These are phyloP conservation scores for Salix arbutifolia DNA, from an alignment of 345 rosid genomes.

Conservation along the genomic window DNA sequence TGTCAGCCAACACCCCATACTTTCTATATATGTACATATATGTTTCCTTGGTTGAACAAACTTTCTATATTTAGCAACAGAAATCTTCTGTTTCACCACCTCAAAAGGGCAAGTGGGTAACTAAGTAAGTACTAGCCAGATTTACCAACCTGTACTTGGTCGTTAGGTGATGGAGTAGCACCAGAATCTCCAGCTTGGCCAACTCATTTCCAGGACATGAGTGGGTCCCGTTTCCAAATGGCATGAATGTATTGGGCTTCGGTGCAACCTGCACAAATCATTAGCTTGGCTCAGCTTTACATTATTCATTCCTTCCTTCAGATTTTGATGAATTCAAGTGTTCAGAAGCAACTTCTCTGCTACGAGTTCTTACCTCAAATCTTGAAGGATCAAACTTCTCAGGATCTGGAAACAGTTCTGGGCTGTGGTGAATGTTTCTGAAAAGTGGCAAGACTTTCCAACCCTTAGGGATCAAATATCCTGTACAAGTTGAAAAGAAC, in stretches of 20 bases:
- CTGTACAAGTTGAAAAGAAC: constrained; percentile 9
- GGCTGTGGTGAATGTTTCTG: constrained; percentile 47
- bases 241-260: constrained; percentile 81
- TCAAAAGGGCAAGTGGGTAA: not conserved
- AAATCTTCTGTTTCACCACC: not conserved
- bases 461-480: constrained; percentile 51
- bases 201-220: constrained; percentile 88
- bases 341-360: not conserved
- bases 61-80: constrained; percentile 17
- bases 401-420: constrained; percentile 41
- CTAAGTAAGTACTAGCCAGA: not conserved
- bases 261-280: constrained; percentile 52
- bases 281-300: not conserved
- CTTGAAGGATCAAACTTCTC: constrained; percentile 46
- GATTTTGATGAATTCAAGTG: not conserved
- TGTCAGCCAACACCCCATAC: constrained; percentile 23
- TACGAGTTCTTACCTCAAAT: constrained; percentile 32
- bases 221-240: constrained; percentile 87
- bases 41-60: too few relatives aligned
- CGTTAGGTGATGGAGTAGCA: constrained; percentile 83
- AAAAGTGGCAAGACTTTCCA: constrained; percentile 59
- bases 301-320: not conserved
- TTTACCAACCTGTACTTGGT: constrained; percentile 76
- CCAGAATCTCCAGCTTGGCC: constrained; percentile 71
- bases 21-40: not conserved